Conservation (phyloP, 768 basidiomycete species). For the Tricholoma hemisulphureum region DNA sequence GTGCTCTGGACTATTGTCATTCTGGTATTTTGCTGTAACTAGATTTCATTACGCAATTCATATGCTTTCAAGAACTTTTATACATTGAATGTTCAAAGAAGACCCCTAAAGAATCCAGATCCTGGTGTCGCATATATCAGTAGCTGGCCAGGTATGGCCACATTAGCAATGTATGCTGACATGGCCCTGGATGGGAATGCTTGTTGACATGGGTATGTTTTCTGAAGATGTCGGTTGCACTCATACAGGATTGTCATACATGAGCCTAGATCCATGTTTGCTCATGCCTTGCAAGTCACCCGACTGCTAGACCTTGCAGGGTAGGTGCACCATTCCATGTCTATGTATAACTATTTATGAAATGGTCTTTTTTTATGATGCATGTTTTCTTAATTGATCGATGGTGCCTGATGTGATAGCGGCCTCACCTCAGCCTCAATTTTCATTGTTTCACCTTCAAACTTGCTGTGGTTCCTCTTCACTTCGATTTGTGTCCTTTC, state of each 20-base stretch:
- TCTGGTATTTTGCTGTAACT: no score
- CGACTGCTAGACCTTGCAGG: not conserved
- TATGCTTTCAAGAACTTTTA: not conserved
- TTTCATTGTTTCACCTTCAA: no score
- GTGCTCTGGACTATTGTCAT: not conserved
- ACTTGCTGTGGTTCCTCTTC: no score
- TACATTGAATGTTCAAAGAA: not conserved
- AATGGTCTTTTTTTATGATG: not conserved
- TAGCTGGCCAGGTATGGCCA: not conserved
- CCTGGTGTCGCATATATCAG: not conserved
- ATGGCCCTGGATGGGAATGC: no score
- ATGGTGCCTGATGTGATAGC: no score
- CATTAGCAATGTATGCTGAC: not conserved
- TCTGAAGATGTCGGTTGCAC: not conserved
- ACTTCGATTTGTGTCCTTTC: no score
- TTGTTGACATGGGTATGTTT: no score
- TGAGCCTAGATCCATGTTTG: not conserved
- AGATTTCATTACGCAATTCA: no score
- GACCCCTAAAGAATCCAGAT: not conserved
- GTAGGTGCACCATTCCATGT: not conserved
- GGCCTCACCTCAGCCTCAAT: no score
- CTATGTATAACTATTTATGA: not conserved
- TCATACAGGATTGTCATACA: not conserved
- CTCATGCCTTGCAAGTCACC: not conserved
- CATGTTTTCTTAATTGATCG: no score